Evolutionary conservation across 2,329 filamentous ascomycete species (phyloP).

Genomic region (Epichloe brachyelytri): DNA sequence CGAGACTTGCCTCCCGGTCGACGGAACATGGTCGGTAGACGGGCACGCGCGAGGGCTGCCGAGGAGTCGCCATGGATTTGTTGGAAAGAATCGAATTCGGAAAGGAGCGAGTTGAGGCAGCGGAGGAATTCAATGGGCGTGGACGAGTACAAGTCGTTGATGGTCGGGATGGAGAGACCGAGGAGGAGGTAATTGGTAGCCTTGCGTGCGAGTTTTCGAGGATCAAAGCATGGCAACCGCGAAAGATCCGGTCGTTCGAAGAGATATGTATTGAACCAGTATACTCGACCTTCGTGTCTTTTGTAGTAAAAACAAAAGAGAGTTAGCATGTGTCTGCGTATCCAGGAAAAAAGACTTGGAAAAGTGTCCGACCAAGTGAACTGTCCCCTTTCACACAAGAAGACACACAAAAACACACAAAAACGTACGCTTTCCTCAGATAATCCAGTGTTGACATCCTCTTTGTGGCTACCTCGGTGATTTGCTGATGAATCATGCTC

Average conservation of each 20-base stretch:
- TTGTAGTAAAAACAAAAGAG: not conserved
- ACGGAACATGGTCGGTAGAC: slow-evolving; percentile 75
- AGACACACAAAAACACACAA: not conserved
- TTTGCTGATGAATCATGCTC: slow-evolving; percentile 41
- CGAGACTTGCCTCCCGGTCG: slow-evolving; percentile 47
- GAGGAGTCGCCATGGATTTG: slow-evolving; percentile 72
- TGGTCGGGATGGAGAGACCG: slow-evolving; percentile 77
- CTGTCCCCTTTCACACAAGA: not conserved
- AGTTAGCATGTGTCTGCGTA: not conserved
- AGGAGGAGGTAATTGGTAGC: slow-evolving; percentile 90
- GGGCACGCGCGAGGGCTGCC: slow-evolving; percentile 60
- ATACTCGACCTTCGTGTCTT: slow-evolving; percentile 85
- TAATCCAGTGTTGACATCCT: slow-evolving; percentile 91
- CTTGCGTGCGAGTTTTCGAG: slow-evolving; percentile 71
- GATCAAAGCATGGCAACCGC: slow-evolving; percentile 75
- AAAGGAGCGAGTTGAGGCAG: slow-evolving; percentile 69
- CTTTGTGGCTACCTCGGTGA: slow-evolving; percentile 81
- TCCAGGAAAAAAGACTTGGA: not conserved
- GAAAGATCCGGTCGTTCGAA: slow-evolving; percentile 73
- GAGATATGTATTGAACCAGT: slow-evolving; percentile 96
- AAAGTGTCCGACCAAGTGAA: not conserved
- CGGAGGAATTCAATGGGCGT: slow-evolving; percentile 76
- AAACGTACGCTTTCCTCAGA: slow-evolving; percentile 71
- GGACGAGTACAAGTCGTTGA: slow-evolving; percentile 75
- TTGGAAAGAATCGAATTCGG: slow-evolving; percentile 91